Evolutionary conservation across 2,329 filamentous ascomycete genomes (phyloP).

Genomic region (Penicillium sp.): DNA sequence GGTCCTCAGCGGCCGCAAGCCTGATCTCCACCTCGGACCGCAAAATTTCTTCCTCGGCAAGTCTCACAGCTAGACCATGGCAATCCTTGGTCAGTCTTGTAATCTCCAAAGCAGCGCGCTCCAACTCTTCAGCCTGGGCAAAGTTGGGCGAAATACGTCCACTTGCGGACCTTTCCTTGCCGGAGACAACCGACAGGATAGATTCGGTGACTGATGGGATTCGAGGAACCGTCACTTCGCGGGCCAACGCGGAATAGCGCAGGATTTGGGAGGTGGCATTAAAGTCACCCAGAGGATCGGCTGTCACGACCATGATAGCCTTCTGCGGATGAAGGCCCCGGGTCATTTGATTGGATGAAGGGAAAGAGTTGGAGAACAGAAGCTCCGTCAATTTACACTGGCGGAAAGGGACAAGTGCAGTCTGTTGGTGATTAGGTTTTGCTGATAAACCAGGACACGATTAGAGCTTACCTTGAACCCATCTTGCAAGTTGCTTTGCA

Average conservation of each 20-base stretch:
- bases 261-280: conserved; percentile 96
- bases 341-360: conserved; percentile 53
- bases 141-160: conserved; percentile 45
- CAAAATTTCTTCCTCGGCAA: conserved; percentile 68
- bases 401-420: conserved; percentile 72
- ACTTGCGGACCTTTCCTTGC: conserved; percentile 32
- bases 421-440: conserved; percentile 45
- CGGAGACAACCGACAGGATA: conserved; percentile 49
- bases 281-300: conserved; percentile 88
- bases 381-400: conserved; percentile 85
- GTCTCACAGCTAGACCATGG: conserved; percentile 67
- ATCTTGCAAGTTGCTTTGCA: conserved; percentile 77
- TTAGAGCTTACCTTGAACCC: conserved; percentile 64
- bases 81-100: conserved; percentile 74
- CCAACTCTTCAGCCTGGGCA: conserved; percentile 64
- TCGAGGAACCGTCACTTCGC: conserved; percentile 87
- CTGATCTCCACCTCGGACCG: conserved; percentile 71
- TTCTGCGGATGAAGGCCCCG: conserved; percentile 70
- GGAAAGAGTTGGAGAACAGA: conserved; percentile 85
- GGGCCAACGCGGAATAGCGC: conserved; percentile 86
- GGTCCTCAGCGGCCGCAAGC: conserved; percentile 62
- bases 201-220: conserved; percentile 78
- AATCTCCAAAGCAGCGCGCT: conserved; percentile 77
- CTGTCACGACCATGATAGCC: conserved; percentile 93
- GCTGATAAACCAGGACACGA: not conserved